Evolutionary conservation across 345 rosid species (phyloP).

Genomic region (Pseudoturritis turrita): DNA sequence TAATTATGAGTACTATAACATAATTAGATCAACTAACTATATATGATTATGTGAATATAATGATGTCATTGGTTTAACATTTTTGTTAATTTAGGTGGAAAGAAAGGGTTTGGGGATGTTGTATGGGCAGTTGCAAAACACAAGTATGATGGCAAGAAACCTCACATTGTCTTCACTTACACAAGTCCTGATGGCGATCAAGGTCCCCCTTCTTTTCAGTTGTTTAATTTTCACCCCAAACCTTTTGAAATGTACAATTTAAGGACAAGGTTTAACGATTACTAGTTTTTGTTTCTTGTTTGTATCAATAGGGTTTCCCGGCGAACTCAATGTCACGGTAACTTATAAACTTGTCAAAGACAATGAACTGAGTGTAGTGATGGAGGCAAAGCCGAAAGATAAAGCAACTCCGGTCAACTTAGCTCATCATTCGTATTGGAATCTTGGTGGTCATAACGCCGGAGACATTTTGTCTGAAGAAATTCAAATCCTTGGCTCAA

Average conservation of each 20-base stretch:
- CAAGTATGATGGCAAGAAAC: constrained; percentile 36
- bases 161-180: constrained; percentile 58
- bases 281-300: neutral
- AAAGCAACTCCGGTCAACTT: constrained; percentile 81
- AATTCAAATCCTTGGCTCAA: constrained; percentile 61
- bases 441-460: constrained; percentile 74
- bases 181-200: constrained; percentile 74
- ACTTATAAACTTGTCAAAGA: constrained; percentile 40
- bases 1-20: neutral
- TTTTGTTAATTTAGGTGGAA: constrained; percentile 47
- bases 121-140: constrained; percentile 57
- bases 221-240: neutral
- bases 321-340: constrained; percentile 46
- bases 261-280: neutral
- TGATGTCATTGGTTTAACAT: neutral
- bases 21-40: neutral
- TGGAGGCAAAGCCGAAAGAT: constrained; percentile 69
- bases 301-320: constrained; percentile 72
- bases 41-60: neutral
- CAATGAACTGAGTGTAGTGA: constrained; percentile 42
- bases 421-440: constrained; percentile 86
- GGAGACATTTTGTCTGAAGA: constrained; percentile 67
- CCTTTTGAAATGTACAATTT: neutral
- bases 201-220: constrained; percentile 35
- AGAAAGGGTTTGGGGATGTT: constrained; percentile 70